Percentiles rank a stretch among this genome's conserved stretches.
Conservation (phyloP, 1,139 yeast genomes). For the Yamadazyma spencermartinsiae region DNA sequence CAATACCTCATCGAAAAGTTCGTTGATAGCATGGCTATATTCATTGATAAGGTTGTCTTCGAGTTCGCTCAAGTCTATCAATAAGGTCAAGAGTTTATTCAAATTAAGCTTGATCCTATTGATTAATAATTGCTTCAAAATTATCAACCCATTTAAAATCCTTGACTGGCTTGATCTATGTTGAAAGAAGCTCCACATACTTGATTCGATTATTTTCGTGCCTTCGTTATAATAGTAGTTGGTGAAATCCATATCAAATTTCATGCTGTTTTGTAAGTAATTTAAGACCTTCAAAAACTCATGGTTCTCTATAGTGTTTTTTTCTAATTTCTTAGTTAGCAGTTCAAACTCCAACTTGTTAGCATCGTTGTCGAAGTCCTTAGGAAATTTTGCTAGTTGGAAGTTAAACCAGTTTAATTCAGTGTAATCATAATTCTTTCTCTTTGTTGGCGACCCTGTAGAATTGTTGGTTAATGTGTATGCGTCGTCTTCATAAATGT, state of each 20-base stretch:
- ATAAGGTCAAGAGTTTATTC: constrained; percentile 23
- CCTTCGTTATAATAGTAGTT: constrained; percentile 29
- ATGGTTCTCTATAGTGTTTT: constrained; percentile 7
- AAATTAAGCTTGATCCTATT: constrained; percentile 23
- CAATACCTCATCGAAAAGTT: constrained; percentile 33
- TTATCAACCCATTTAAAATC: constrained; percentile 30
- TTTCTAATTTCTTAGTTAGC: constrained; percentile 9
- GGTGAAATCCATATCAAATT: constrained; percentile 25
- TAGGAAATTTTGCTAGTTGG: constrained; percentile 31
- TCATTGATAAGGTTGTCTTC: constrained; percentile 20
- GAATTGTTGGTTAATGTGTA: constrained; percentile 31
- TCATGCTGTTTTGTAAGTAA: constrained; percentile 18
- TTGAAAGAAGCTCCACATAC: constrained; percentile 30
- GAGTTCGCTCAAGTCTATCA: constrained; percentile 20
- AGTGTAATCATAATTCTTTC: constrained; percentile 29
- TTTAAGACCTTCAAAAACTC: constrained; percentile 27
- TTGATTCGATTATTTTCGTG: constrained; percentile 21
- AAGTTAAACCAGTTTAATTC: constrained; percentile 45
- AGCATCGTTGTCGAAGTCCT: constrained; percentile 9
- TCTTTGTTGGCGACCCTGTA: constrained; percentile 18
- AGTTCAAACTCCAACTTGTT: constrained; percentile 18
- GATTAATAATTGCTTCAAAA: constrained; percentile 38
- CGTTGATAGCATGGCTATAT: constrained; percentile 26
- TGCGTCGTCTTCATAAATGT: constrained; percentile 25
- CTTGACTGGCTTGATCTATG: constrained; percentile 11